These are phyloP conservation scores for Globomyces pollinis-pini DNA, from an alignment of 192 early-diverging fungal genomes.

Conservation along the genomic window DNA sequence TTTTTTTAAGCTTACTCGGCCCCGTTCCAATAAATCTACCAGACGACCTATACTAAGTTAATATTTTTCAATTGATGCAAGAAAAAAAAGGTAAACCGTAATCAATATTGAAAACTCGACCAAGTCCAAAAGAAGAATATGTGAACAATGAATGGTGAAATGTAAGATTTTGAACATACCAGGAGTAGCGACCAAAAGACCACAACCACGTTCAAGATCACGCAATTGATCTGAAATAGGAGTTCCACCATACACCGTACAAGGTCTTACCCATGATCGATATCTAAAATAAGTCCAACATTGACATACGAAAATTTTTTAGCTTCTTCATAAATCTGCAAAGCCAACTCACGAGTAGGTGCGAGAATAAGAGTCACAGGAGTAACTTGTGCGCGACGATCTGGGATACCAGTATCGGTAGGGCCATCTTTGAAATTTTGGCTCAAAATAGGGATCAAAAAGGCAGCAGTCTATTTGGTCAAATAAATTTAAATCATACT, in stretches of 20 bases:
- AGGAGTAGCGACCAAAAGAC: slow-evolving; percentile 88
- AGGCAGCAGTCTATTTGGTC: slow-evolving; percentile 91
- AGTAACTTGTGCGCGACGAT: slow-evolving; percentile 35
- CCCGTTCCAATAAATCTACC: slow-evolving; percentile 81
- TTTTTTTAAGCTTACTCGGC: slow-evolving; percentile 59
- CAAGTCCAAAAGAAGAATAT: too few relatives aligned
- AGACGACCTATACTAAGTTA: too few relatives aligned
- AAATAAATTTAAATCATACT: slow-evolving; percentile 14
- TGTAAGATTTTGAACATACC: too few relatives aligned
- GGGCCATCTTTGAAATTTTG: slow-evolving; percentile 78
- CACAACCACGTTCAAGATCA: slow-evolving; percentile 86
- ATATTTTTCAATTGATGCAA: too few relatives aligned
- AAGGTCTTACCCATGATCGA: slow-evolving; percentile 82
- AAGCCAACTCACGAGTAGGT: slow-evolving; percentile 91
- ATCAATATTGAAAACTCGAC: too few relatives aligned
- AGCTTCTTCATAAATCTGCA: slow-evolving; percentile 91
- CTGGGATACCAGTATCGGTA: slow-evolving; percentile 38
- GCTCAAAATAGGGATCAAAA: slow-evolving; percentile 92
- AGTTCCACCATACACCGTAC: slow-evolving; percentile 92
- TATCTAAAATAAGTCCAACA: too few relatives aligned
- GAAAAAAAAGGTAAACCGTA: too few relatives aligned
- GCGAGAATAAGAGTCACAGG: slow-evolving; percentile 81
- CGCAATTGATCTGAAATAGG: slow-evolving; percentile 84
- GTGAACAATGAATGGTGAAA: too few relatives aligned
- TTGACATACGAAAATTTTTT: slow-evolving; percentile 51